Evolutionary conservation across 768 basidiomycete genomes (phyloP), one percentile per base, ranked within the genome.

Genomic region (Trametes elegans): DNA sequence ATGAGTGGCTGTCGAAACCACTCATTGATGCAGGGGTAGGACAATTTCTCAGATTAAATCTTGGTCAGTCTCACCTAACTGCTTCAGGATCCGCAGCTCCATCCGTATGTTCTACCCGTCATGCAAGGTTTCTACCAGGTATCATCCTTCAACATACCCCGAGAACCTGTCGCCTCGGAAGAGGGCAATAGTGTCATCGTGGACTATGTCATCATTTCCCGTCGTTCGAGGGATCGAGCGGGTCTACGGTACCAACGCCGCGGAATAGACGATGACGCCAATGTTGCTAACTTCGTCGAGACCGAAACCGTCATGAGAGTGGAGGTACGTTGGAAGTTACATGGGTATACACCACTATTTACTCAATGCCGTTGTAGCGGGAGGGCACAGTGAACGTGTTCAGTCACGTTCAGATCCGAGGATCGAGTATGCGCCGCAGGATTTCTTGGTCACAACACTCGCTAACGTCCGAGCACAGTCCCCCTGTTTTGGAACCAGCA

Each of bases 281-380:
- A 91, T 66, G 95, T 94, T 3, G 95, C 93, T 1, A 98, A 98
- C 71, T 94, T 98, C 66, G 93, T 98, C 2, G 93, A 98, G 71
- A 93, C 93, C 0, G 95, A 98, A 73, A 88, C 90, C 2, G 85
- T 96, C 48, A 83, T 91, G 76, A 78, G 85, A 38, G 81, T 95
- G 10, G 81, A 88, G 77, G 93, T 92, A 55, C 34, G 79, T 68
- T n/a, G n/a, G 14, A 11, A 18, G 26, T 5, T 14, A 5, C 5
- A 26, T 16, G 5, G 32, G 19, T 2, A 24, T 2, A 24, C 24
- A 14, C 23, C 16, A 5, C 8, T 9, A 24, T 29, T 26, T 5
- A 34, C 19, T 34, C 57, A 3, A 50, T 16, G 29, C 31, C 50
- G 16, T 55, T 44, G 43, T 58, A 93, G 90, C 81, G 91, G 2